These are phyloP conservation scores for Passalora sequoiae DNA, from an alignment of 2,329 filamentous ascomycete genomes.

Conservation along the genomic window DNA sequence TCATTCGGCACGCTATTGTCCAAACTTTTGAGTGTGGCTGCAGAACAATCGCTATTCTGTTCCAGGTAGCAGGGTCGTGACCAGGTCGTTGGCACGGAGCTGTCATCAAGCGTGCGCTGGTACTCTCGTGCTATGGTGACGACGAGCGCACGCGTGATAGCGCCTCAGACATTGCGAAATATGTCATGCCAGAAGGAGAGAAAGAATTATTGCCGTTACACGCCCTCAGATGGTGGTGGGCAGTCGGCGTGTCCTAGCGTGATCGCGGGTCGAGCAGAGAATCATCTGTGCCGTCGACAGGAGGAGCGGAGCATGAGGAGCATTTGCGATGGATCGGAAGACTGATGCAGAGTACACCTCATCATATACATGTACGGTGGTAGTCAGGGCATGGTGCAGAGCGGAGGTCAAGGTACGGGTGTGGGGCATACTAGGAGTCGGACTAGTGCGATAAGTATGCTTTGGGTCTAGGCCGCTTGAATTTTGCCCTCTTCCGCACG, in stretches of 20 bases:
- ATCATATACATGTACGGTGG: too few species aligned
- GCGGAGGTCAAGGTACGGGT: too few species aligned
- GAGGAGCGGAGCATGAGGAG: slow-evolving; percentile 4
- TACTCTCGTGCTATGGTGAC: slow-evolving; percentile 20
- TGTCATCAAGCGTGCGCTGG: slow-evolving; percentile 28
- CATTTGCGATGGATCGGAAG: slow-evolving; percentile 20
- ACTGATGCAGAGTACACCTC: too few species aligned
- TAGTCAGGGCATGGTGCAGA: too few species aligned
- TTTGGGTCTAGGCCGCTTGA: background rate
- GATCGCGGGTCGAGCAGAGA: slow-evolving; percentile 7
- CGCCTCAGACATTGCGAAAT: slow-evolving; percentile 7
- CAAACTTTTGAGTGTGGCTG: slow-evolving; percentile 31
- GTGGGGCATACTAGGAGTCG: too few species aligned
- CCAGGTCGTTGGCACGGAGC: slow-evolving; percentile 19
- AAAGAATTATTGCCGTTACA: slow-evolving; percentile 16
- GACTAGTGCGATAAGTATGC: too few species aligned
- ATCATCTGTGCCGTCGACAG: background rate
- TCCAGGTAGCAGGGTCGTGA: slow-evolving; percentile 27
- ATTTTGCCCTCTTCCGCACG: background rate
- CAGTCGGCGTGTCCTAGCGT: slow-evolving; percentile 18
- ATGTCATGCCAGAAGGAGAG: slow-evolving; percentile 12
- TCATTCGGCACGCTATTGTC: slow-evolving; percentile 17
- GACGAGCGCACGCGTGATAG: slow-evolving; percentile 16
- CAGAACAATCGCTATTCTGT: slow-evolving; percentile 20
- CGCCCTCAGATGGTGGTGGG: slow-evolving; percentile 9